Evolutionary conservation across 139 green algal genomes (phyloP), one percentile per base, ranked within the genome.

Genomic region (Dunaliella primolecta): DNA sequence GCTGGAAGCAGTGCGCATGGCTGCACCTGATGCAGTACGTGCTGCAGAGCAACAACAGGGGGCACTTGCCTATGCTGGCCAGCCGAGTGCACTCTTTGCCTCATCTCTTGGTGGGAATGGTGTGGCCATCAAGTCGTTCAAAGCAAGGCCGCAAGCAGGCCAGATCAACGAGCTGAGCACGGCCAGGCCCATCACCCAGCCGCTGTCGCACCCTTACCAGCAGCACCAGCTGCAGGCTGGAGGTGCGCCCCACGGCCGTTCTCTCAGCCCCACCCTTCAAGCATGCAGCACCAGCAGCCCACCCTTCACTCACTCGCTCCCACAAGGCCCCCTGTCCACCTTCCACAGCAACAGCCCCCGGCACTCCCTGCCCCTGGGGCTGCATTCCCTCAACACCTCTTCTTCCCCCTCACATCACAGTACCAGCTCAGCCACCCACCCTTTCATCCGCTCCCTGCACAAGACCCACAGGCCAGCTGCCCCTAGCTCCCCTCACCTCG

Each of bases 1-100:
- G 7, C 85, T 88, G 33, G 56, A 74, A 0, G 80, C 85, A 0
- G 80, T 88, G 37, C 57, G 77, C 20, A 31, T 80, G 57, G n/a
- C 85, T 2, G 80, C 80, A 29, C 85, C 85, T 1, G 85, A 82
- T 38, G 80, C 84, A 38, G 85, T 88, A 74, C 25, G 34, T 30
- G 32, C 75, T 11, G 46, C 46, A 15, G 46, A 64, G 15, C 46
- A 64, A 64, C 7, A 64, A 15, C 75, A 37, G 75, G 2, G 30
- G 2, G 29, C 75, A 23, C n/a, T n/a, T n/a, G n/a, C n/a, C n/a
- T n/a, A n/a, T n/a, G n/a, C n/a, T n/a, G n/a, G n/a, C n/a, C n/a
- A n/a, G n/a, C n/a, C n/a, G n/a, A n/a, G n/a, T n/a, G n/a, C n/a
- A n/a, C n/a, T n/a, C n/a, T n/a, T n/a, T n/a, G n/a, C n/a, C n/a